Base-by-base conservation (phyloP, 108 stramenopile genomes). In the Cyclotella cryptica region DNA sequence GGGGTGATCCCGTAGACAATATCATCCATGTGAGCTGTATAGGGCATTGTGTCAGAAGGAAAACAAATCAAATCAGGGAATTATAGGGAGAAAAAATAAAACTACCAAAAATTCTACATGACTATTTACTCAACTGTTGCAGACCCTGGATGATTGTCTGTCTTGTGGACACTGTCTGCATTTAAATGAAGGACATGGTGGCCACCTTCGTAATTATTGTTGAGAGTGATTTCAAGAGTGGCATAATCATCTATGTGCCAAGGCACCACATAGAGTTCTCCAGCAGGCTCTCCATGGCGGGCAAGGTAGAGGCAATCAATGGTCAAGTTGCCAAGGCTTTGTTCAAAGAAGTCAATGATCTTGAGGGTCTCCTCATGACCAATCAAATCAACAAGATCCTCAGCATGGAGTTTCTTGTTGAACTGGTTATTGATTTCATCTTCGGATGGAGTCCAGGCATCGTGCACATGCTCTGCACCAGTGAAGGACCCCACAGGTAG, bases 221-320 rank as follows among this genome's bases (percentile, higher is more conserved):
- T 67, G 46, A 67, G 66, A 28, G 66, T 67, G 44, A 67, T 67
- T 41, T 67, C 66, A 22, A 67, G 22, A 26, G 66, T 67, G 1
- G 66, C 66, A 46, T 67, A 67, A 29, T 67, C 44, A 26, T 67
- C 66, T 44, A 47, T 67, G 41, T 67, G 66, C 66, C 66, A 67
- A 27, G 66, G 66, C 27, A 49, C 46, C 22, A 15, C 46, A 44
- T 24, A 67, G 24, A 67, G 42, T 24, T 28, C 47, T 10, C 13
- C 28, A 47, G 18, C 24, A 0, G 65, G 43, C 8, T 67, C 46
- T 17, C 66, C 66, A 26, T 67, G 66, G 0, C 66, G 42, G 47
- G 45, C 66, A 46, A 67, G 66, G 46, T 67, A 67, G 44, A 67
- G 44, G 22, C 66, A 67, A 47, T 67, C 66, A 0, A 67, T 67